These are phyloP conservation scores for Moesziomyces antarcticus DNA, from an alignment of 1,284 basidiomycete genomes.

Conservation along the genomic window DNA sequence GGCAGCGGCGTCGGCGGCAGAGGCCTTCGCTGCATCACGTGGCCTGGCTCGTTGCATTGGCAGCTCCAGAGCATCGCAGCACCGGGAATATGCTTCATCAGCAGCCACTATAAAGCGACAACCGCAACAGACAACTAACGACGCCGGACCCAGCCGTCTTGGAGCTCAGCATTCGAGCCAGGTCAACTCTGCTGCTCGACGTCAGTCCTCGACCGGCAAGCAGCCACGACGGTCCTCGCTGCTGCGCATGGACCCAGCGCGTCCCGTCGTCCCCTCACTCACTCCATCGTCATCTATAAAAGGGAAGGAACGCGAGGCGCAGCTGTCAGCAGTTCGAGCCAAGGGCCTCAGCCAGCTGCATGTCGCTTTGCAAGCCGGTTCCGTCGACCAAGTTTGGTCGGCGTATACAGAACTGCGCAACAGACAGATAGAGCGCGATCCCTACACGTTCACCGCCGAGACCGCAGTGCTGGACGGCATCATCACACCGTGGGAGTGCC, in stretches of 20 bases:
- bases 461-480: not conserved
- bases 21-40: too few species aligned
- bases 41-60: too few species aligned
- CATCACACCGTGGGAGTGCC: conserved; percentile 15
- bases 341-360: conserved; percentile 23
- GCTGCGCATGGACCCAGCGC: conserved; percentile 18
- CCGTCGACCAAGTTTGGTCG: conserved; percentile 26
- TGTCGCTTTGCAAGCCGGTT: conserved; percentile 18
- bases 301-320: not conserved
- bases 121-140: not conserved
- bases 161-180: not conserved
- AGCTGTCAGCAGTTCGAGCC: conserved; percentile 6
- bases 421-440: not conserved
- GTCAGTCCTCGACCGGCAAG: not conserved
- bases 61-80: conserved; percentile 1
- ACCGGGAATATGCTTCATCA: not conserved
- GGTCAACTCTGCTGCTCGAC: not conserved
- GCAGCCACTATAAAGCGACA: not conserved
- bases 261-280: conserved; percentile 16
- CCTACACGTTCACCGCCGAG: not conserved
- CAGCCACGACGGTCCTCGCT: conserved; percentile 7
- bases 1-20: too few species aligned
- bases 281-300: not conserved
- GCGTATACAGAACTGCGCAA: conserved; percentile 17
- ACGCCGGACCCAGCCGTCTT: not conserved